phyloP scores from a whole-genome alignment of 108 stramenopile species.

The Ochromonas danica region DNA sequence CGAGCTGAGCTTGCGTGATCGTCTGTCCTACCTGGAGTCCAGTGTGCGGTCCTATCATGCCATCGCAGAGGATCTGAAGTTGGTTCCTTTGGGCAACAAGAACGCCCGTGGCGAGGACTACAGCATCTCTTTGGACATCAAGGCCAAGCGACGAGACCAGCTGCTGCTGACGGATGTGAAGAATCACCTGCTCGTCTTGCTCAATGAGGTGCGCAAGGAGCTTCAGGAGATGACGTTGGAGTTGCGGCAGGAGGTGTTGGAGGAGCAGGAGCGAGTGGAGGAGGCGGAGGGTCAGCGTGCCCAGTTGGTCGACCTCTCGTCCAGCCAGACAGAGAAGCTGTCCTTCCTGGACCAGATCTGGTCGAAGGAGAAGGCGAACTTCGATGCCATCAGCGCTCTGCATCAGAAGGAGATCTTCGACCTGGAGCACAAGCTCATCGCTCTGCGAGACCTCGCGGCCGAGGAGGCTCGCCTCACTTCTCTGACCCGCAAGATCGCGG shows the following conservation, averaged over 20 bases:
- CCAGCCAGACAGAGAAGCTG: not conserved
- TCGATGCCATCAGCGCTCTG: not conserved
- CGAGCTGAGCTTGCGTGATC: conserved; percentile 12
- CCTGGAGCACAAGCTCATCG: not conserved
- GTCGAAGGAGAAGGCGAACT: conserved; percentile 10
- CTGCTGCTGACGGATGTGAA: not conserved
- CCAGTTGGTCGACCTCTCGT: not conserved
- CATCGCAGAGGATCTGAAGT: conserved; percentile 11
- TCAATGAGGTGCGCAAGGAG: not conserved
- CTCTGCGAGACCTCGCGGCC: conserved; percentile 2
- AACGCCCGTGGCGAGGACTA: conserved; percentile 24
- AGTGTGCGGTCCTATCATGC: conserved; percentile 20
- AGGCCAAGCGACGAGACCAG: not conserved
- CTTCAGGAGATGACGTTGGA: not conserved
- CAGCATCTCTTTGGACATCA: not conserved
- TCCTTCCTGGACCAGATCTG: not conserved
- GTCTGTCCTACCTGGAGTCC: not conserved
- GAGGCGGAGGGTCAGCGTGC: not conserved
- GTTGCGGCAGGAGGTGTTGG: not conserved
- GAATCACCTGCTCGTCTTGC: not conserved
- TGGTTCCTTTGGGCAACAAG: not conserved
- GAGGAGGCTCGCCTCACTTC: conserved; percentile 18
- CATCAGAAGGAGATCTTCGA: conserved; percentile 28
- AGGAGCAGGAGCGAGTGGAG: conserved; percentile 5
- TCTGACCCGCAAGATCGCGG: not conserved